Base-by-base conservation (phyloP, 495 filamentous ascomycete genomes). In the Penicillium goetzii region DNA sequence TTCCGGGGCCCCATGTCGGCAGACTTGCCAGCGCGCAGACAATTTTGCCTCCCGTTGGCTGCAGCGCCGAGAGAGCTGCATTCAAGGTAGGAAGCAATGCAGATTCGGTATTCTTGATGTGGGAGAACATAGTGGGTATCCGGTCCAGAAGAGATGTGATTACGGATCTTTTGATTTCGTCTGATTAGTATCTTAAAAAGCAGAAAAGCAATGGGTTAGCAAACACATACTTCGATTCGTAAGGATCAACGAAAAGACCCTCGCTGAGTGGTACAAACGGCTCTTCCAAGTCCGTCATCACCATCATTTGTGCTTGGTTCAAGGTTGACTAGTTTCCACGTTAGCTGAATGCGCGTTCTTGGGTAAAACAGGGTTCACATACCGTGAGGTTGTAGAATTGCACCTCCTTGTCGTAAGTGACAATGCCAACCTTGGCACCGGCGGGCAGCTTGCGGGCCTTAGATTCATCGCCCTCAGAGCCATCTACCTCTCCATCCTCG, bases 271-370 rank as follows among this genome's bases (percentile, higher is more conserved):
- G 95, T 9, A 97, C 89, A 73, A 99, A 99, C 0, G 95, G 94
- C 66, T 99, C 95, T 66, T 99, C 92, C 59, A 99, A 85, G 72
- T 99, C 95, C 11, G 95, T 91, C 92, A 98, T 97, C 19, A 98
- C 93, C 81, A 98, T 87, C 94, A 98, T 97, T 70, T 99, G 95
- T 6, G 95, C 91, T 78, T 92, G 87, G 53, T 96, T 91, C 30
- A 97, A 78, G 32, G 86, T 79, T 21, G 92, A 78, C 90, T 92
- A 65, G 11, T 49, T 19, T 5, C n/a, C 4, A 10, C 30, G 61
- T 81, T 26, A 83, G 74, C 43, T 12, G 66, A 43, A 55, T 30
- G 17, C 43, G 52, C 19, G 12, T 26, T n/a, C 9, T 30, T 54
- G 26, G 19, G 25, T 14, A 15, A 60, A 51, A 19, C 28, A 8